Percentiles rank a stretch among this genome's conserved stretches.
Conservation (phyloP, 2,329 filamentous ascomycete genomes). For the Chrysoporthe cubensis region DNA sequence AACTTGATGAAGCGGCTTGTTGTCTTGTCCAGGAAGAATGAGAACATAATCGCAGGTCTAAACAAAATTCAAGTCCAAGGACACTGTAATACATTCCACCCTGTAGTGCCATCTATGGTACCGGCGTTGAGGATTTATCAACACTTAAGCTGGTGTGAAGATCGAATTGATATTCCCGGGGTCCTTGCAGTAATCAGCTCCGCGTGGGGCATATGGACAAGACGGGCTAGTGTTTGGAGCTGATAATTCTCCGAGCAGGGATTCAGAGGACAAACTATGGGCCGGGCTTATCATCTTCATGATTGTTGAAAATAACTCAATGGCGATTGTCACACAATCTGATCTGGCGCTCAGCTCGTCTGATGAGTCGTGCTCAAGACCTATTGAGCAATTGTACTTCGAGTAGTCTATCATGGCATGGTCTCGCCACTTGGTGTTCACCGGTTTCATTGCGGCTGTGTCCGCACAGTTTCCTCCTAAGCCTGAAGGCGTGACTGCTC, state of each 20-base stretch:
- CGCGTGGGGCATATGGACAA: not conserved
- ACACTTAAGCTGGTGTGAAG: not conserved
- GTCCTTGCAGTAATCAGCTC: not conserved
- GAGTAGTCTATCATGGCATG: not conserved
- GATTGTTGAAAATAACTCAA: no score
- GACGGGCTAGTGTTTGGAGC: not conserved
- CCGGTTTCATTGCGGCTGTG: not conserved
- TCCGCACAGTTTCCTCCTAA: conserved; percentile 44
- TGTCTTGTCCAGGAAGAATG: not conserved
- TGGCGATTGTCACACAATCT: no score
- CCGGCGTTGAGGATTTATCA: not conserved
- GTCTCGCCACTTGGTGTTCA: not conserved
- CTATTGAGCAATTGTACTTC: not conserved
- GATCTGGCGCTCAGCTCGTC: not conserved
- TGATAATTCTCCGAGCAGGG: not conserved
- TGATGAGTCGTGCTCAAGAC: not conserved
- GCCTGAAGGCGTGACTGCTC: conserved; percentile 41
- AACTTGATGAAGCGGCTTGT: not conserved
- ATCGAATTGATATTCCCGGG: no score
- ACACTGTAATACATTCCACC: not conserved
- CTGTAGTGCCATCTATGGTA: not conserved
- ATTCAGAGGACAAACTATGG: not conserved
- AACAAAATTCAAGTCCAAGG: not conserved
- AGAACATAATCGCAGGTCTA: not conserved
- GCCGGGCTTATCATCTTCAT: not conserved